Evolutionary conservation across 2,329 filamentous ascomycete genomes (phyloP).

Genomic region (Leptodontidium sp.): DNA sequence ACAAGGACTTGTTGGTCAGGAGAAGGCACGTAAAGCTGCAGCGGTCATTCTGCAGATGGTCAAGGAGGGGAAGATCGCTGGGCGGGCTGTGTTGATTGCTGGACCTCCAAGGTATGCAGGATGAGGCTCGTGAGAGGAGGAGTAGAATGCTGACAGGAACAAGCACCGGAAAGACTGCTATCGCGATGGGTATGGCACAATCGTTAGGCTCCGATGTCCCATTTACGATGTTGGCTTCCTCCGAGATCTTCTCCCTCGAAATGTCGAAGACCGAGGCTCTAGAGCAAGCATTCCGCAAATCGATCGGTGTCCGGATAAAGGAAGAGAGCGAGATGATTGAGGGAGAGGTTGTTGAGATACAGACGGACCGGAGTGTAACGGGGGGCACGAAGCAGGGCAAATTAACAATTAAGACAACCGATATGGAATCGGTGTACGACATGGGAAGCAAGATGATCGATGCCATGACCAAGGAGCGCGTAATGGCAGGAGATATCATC

Average conservation of each 20-base stretch:
- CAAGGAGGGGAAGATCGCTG: constrained; percentile 98
- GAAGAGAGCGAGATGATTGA: constrained; percentile 99
- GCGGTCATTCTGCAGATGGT: constrained; percentile 98
- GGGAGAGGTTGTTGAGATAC: constrained; percentile 98
- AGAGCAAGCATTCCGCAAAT: constrained; percentile 98
- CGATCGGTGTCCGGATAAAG: constrained; percentile 96
- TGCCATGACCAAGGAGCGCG: constrained; percentile 98
- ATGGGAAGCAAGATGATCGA: constrained; percentile 99
- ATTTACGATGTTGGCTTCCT: constrained; percentile 94
- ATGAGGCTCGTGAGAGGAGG: not conserved
- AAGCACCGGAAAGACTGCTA: constrained; percentile 97
- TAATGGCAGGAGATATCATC: constrained; percentile 98
- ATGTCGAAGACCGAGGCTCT: constrained; percentile 99
- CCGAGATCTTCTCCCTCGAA: constrained; percentile 97
- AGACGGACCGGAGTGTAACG: constrained; percentile 96
- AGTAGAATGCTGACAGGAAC: constrained; percentile 22
- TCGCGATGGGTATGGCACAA: constrained; percentile 98
- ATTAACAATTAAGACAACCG: constrained; percentile 98
- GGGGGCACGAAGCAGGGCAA: constrained; percentile 98
- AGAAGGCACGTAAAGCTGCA: constrained; percentile 95
- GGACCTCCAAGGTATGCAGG: constrained; percentile 80
- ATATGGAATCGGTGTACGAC: constrained; percentile 99
- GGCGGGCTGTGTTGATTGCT: constrained; percentile 91
- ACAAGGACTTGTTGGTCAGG: constrained; percentile 94
- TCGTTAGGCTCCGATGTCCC: constrained; percentile 93